phyloP scores from a whole-genome alignment of 2,329 filamentous ascomycete genomes.

The Grosmannia serpens region DNA sequence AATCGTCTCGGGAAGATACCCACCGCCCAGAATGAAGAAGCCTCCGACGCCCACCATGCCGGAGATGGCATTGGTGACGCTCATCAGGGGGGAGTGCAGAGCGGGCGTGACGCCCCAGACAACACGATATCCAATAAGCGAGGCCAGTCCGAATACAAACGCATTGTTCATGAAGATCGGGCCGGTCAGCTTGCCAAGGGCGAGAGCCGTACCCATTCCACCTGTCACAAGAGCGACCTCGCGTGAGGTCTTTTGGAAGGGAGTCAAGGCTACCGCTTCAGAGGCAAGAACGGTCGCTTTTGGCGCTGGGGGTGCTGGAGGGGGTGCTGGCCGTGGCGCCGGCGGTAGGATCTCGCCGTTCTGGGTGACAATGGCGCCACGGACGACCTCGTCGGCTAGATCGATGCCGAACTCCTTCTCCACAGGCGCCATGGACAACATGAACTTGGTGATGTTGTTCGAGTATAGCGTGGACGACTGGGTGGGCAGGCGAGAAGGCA shows the following conservation, averaged over 20 bases:
- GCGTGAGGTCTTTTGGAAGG: conserved; percentile 68
- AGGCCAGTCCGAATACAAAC: conserved; percentile 74
- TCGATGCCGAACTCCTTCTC: conserved; percentile 73
- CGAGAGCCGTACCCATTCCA: conserved; percentile 64
- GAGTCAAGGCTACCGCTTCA: conserved; percentile 53
- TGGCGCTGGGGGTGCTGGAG: conserved; percentile 40
- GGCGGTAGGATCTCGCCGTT: conserved; percentile 67
- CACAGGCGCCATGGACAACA: conserved; percentile 69
- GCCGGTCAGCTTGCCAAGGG: conserved; percentile 68
- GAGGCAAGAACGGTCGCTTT: conserved; percentile 48
- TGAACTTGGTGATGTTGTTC: conserved; percentile 85
- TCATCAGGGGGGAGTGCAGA: conserved; percentile 82
- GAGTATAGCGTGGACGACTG: conserved; percentile 86
- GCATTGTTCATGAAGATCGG: conserved; percentile 81
- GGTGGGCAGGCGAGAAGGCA: conserved; percentile 75
- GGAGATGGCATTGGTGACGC: conserved; percentile 85
- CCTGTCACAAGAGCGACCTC: conserved; percentile 65
- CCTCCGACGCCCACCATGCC: conserved; percentile 84
- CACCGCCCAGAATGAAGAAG: conserved; percentile 79
- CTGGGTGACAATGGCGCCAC: conserved; percentile 71
- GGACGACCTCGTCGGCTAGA: conserved; percentile 72
- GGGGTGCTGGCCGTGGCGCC: conserved; percentile 55
- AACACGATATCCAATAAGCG: conserved; percentile 76
- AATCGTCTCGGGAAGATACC: conserved; percentile 63
- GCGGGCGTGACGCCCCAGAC: conserved; percentile 81